These are phyloP conservation scores for Hypericum androsaemum DNA, from an alignment of 345 rosid species.

Conservation along the genomic window DNA sequence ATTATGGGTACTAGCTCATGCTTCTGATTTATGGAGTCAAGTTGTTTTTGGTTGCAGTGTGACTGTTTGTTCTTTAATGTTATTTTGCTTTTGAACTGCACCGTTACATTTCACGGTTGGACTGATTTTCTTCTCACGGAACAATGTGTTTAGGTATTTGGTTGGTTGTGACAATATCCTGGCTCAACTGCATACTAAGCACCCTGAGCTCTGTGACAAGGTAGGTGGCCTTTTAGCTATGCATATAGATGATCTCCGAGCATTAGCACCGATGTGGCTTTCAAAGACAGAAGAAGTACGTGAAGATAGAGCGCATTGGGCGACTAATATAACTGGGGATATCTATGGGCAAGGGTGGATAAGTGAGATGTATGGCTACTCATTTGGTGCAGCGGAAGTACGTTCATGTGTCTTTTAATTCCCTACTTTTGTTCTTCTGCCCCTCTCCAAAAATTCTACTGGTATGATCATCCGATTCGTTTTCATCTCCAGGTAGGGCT, in stretches of 20 bases:
- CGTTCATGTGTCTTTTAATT: conserved; percentile 15
- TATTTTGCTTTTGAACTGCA: not conserved
- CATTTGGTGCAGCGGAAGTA: conserved; percentile 98
- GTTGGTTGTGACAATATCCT: conserved; percentile 87
- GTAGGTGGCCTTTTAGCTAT: conserved; percentile 98
- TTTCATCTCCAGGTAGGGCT: conserved; percentile 69
- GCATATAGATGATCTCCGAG: conserved; percentile 92
- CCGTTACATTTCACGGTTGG: too few species aligned
- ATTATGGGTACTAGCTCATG: conserved; percentile 53
- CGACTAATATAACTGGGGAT: conserved; percentile 94
- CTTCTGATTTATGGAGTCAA: not conserved
- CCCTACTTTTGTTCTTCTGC: not conserved
- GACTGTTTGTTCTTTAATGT: not conserved
- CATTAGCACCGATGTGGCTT: conserved; percentile 90
- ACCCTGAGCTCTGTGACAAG: conserved; percentile 84
- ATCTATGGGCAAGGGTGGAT: conserved; percentile 93
- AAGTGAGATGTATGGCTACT: conserved; percentile 99
- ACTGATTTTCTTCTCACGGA: too few species aligned
- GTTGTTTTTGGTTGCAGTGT: not conserved
- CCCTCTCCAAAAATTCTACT: not conserved
- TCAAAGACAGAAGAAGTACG: conserved; percentile 97
- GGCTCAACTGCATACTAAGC: conserved; percentile 69
- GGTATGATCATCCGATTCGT: conserved; percentile 4
- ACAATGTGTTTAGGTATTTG: conserved; percentile 47
- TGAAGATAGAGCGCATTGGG: conserved; percentile 85